Base-by-base conservation (phyloP, 176 grass and related monocot genomes). In the Chloris gayana region DNA sequence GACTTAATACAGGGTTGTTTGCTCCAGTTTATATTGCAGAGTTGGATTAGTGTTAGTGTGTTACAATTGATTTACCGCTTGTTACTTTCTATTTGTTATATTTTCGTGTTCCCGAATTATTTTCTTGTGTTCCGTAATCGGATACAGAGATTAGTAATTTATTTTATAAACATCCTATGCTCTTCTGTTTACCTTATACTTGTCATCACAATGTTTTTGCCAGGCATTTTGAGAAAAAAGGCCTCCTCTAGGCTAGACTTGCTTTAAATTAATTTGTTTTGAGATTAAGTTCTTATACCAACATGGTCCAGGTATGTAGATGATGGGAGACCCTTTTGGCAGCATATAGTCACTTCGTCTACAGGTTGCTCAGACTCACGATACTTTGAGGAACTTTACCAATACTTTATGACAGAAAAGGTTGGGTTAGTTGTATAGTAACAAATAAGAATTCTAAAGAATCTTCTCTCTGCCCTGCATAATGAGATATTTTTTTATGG, bases 371-470 rank as follows among this genome's bases (percentile, higher is more conserved):
- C 93, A 58, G 87, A 96, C 73, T 13, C 45, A 56, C 81, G 79
- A 29, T 96, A 96, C 79, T 96, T 96, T 81, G 93, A 96, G 88
- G 93, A 95, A 70, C 90, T 96, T 14, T 96, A 96, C 81, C 74
- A 86, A 7, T 96, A 96, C 74, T 96, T 88, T 73, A 82, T 86
- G 47, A 96, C 93, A 57, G 93, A 88, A 79, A 92, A 92, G 90
- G 93, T 92, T 29, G 50, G 30, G 26, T 83, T 72, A 42, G 61
- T 53, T 51, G 29, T 72, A 17, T 66, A 49, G 3, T 32, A 38
- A 41, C 29, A 25, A 27, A 81, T 42, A 30, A 21, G 21, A 70
- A 35, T 7, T 24, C 0, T 42, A 41, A 37, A 41, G 41, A 73
- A 38, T 35, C 25, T 72, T 50, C 26, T 57, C 26, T 53, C 31